Conservation (phyloP, 2,329 filamentous ascomycete genomes). For the Hypomyces perniciosus region DNA sequence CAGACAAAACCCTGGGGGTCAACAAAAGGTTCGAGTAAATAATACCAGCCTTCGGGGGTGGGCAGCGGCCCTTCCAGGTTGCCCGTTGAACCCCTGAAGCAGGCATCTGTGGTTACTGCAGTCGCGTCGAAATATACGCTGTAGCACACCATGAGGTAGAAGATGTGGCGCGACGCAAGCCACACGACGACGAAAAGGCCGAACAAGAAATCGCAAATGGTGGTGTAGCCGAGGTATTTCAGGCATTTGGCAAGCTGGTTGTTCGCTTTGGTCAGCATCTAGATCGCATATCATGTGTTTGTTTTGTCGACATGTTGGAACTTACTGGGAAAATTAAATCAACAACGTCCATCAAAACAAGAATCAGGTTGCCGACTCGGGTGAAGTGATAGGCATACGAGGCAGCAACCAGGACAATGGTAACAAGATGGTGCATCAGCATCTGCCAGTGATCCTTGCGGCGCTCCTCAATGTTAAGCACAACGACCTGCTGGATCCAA, state of each 20-base stretch:
- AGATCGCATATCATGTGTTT: no score
- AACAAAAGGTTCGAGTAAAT: conserved; percentile 68
- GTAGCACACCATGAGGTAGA: conserved; percentile 75
- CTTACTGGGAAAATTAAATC: conserved; percentile 82
- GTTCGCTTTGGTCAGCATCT: neutral
- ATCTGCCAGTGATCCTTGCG: conserved; percentile 96
- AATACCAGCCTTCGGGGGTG: conserved; percentile 45
- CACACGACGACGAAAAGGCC: conserved; percentile 80
- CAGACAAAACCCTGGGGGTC: conserved; percentile 69
- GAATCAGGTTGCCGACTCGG: conserved; percentile 79
- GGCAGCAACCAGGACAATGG: conserved; percentile 68
- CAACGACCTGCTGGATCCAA: conserved; percentile 89
- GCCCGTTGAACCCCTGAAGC: conserved; percentile 58
- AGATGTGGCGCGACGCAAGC: conserved; percentile 74
- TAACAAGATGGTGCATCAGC: conserved; percentile 94
- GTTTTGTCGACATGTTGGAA: no score
- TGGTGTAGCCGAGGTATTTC: conserved; percentile 77
- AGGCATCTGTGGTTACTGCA: conserved; percentile 57
- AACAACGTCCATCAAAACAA: conserved; percentile 89
- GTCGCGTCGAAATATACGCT: conserved; percentile 68
- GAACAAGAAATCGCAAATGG: conserved; percentile 75
- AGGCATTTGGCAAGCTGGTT: conserved; percentile 79
- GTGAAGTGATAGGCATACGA: conserved; percentile 86
- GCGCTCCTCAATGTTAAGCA: conserved; percentile 89
- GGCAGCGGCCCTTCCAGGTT: conserved; percentile 50